Evolutionary conservation across 2,329 filamentous ascomycete species (phyloP).

Genomic region (Nothophaeocryptopus gaeumannii): DNA sequence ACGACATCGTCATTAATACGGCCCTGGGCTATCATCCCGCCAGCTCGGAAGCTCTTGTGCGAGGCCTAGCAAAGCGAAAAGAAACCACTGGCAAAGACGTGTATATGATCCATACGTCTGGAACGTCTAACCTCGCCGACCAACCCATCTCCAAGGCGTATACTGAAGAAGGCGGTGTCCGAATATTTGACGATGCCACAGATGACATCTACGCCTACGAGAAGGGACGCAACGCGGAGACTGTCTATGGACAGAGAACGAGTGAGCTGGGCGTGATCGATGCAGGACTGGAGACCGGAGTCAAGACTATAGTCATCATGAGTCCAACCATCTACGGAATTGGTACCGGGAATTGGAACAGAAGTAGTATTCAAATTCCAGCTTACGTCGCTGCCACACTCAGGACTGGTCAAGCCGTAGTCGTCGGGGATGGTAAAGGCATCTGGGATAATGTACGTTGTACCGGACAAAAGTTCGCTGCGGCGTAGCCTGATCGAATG

Average conservation of each 20-base stretch:
- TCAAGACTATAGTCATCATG: constrained; percentile 50
- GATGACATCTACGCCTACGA: constrained; percentile 47
- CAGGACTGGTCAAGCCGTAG: constrained; percentile 31
- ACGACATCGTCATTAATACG: constrained; percentile 43
- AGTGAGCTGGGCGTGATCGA: constrained; percentile 47
- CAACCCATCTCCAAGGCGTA: constrained; percentile 37
- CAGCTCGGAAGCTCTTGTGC: constrained; percentile 43
- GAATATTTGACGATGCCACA: constrained; percentile 40
- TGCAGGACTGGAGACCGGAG: constrained; percentile 38
- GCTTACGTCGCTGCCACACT: constrained; percentile 34
- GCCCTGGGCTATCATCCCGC: constrained; percentile 40
- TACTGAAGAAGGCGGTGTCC: constrained; percentile 20
- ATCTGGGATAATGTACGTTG: too few species aligned
- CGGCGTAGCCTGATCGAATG: too few species aligned
- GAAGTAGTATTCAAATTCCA: constrained; percentile 41
- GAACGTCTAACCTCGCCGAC: constrained; percentile 47
- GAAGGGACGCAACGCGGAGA: constrained; percentile 36
- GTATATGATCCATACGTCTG: constrained; percentile 45
- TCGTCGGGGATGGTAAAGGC: too few species aligned
- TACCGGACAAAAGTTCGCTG: too few species aligned
- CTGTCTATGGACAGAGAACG: constrained; percentile 45
- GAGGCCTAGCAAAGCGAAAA: constrained; percentile 42
- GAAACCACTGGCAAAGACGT: constrained; percentile 36
- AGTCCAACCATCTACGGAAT: constrained; percentile 49
- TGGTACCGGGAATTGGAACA: constrained; percentile 45